Evolutionary conservation across 352 stramenopile species (phyloP).

Genomic region (Thraustochytrium sp.): DNA sequence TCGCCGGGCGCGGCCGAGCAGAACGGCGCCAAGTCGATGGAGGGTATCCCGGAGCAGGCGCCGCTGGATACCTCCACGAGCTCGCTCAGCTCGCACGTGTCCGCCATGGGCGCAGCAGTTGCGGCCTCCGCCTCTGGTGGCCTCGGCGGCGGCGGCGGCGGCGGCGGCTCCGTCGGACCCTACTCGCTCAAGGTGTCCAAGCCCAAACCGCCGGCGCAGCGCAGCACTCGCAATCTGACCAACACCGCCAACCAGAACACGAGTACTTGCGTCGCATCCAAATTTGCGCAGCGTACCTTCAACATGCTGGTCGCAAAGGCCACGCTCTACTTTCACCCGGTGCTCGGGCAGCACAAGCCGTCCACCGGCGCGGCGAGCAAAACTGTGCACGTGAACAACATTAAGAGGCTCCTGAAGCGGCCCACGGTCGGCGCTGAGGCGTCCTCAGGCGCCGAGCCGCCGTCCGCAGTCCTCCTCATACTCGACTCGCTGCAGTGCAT

Average conservation of each 20-base stretch:
- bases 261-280: neutral
- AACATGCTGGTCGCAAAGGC: constrained; percentile 12
- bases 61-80: too few relatives aligned
- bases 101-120: neutral
- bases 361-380: neutral
- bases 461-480: neutral
- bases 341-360: neutral
- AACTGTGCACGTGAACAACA: neutral
- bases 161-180: neutral
- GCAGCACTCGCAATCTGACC: neutral
- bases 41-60: too few relatives aligned
- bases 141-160: neutral
- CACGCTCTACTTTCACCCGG: neutral
- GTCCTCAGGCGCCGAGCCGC: neutral
- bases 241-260: neutral
- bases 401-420: neutral
- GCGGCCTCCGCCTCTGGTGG: neutral
- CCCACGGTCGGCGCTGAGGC: neutral
- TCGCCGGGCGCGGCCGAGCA: too few relatives aligned
- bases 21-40: too few relatives aligned
- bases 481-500: constrained; percentile 18
- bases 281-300: neutral
- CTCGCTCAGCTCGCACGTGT: neutral
- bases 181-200: too few relatives aligned
- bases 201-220: too few relatives aligned